Base-by-base conservation (phyloP, 805 yeast species). In the Nakazawaea wickerhamii region DNA sequence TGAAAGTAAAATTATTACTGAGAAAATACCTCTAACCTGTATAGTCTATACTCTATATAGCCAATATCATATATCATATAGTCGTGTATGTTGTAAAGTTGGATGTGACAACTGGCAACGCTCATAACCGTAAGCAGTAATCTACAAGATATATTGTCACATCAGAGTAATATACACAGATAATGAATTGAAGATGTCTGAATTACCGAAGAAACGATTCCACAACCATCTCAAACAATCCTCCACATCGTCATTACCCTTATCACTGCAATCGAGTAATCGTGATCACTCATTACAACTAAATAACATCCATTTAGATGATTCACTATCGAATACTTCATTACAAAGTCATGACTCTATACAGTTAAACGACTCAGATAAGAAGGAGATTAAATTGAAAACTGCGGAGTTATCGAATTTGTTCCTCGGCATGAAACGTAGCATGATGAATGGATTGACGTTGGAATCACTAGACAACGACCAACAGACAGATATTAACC, bases 1-100 rank as follows among this genome's bases (percentile, higher is more conserved):
- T 77, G 44, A 77, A 80, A 52, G 83, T 91, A 31, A 76, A 84
- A 55, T 60, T 71, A 22, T 59, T 84, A 46, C 95, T 95, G 5
- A 79, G 78, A 53, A 87, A 85, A 63, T 85, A 89, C 59, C 64
- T 91, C 48, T 85, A 54, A 21, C 5, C 17, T 14, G 18, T 10
- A 15, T 5, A n/a, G n/a, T n/a, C n/a, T n/a, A n/a, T n/a, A n/a
- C n/a, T n/a, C n/a, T n/a, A n/a, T n/a, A n/a, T n/a, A n/a, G n/a
- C n/a, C n/a, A n/a, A n/a, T n/a, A n/a, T n/a, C n/a, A n/a, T n/a
- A n/a, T n/a, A n/a, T n/a, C n/a, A n/a, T n/a, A n/a, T n/a, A n/a
- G n/a, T n/a, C n/a, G n/a, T n/a, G n/a, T n/a, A n/a, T n/a, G n/a
- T n/a, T n/a, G n/a, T n/a, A n/a, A n/a, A n/a, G n/a, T n/a, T n/a